phyloP scores from a whole-genome alignment of 306 rosid genomes.

The Cicer pinnatifidum region DNA sequence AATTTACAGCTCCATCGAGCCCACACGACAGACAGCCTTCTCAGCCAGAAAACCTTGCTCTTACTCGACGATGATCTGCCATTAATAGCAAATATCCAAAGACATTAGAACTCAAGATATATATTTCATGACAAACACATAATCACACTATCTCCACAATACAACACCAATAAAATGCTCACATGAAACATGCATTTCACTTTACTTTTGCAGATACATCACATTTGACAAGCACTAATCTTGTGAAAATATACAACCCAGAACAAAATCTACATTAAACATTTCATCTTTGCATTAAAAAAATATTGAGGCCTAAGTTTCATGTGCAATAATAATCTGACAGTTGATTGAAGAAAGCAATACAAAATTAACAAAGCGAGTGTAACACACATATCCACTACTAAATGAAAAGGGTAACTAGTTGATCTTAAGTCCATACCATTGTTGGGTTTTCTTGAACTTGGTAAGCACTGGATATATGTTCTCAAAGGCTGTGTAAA shows the following conservation, averaged over 20 bases:
- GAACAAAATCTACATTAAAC: background rate
- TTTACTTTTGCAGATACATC: background rate
- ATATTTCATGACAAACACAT: slow-evolving; percentile 5
- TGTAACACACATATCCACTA: background rate
- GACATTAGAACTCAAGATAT: slow-evolving; percentile 19
- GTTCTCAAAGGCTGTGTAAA: background rate
- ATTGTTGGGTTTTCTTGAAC: slow-evolving; percentile 1
- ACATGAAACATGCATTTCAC: slow-evolving; percentile 3
- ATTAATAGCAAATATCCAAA: slow-evolving; percentile 34
- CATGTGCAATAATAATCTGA: background rate
- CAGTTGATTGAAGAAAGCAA: too few species aligned
- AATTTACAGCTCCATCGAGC: background rate
- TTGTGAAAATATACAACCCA: background rate
- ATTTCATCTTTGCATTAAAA: background rate
- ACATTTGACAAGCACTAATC: background rate
- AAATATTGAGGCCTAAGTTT: background rate
- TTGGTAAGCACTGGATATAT: slow-evolving; percentile 12
- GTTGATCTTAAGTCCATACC: slow-evolving; percentile 50
- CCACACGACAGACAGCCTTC: background rate
- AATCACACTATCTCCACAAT: background rate
- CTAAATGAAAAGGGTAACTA: background rate
- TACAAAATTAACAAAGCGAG: background rate
- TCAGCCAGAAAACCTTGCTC: slow-evolving; percentile 6
- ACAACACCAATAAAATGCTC: background rate
- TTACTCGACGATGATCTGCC: slow-evolving; percentile 46